phyloP scores from a whole-genome alignment of 1,284 basidiomycete species.

The Boletellus deceptivus region DNA sequence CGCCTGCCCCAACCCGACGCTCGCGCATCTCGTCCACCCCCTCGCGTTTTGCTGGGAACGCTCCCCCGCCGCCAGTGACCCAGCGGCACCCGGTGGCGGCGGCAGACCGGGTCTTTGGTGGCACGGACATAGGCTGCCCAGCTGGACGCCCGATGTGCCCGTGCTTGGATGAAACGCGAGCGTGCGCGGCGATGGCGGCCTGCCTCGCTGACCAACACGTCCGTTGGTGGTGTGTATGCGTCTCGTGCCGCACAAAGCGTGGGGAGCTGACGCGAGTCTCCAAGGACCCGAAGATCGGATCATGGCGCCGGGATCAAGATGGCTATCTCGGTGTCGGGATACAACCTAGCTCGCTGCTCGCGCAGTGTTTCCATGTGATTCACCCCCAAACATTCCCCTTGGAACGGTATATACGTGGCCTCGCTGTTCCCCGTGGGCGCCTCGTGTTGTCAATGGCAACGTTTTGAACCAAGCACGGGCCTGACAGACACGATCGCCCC shows the following conservation, averaged over 20 bases:
- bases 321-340: not conserved
- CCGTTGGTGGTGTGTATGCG: not conserved
- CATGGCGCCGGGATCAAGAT: too few relatives aligned
- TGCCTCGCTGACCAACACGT: not conserved
- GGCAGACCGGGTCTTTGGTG: constrained; percentile 57
- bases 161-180: too few relatives aligned
- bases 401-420: not conserved
- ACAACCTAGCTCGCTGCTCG: not conserved
- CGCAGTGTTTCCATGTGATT: not conserved
- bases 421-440: not conserved
- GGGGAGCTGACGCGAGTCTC: not conserved
- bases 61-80: constrained; percentile 1
- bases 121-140: constrained; percentile 20
- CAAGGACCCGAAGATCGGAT: not conserved
- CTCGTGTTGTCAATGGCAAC: not conserved
- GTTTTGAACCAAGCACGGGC: not conserved
- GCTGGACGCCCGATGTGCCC: constrained; percentile 20
- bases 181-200: too few relatives aligned
- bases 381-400: not conserved
- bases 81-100: not conserved
- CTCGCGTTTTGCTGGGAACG: constrained; percentile 65
- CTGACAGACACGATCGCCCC: too few relatives aligned
- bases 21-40: constrained; percentile 19
- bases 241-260: not conserved
- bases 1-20: constrained; percentile 23